Evolutionary conservation across 306 rosid genomes (phyloP).

Genomic region (Elaeagnus macrophylla): DNA sequence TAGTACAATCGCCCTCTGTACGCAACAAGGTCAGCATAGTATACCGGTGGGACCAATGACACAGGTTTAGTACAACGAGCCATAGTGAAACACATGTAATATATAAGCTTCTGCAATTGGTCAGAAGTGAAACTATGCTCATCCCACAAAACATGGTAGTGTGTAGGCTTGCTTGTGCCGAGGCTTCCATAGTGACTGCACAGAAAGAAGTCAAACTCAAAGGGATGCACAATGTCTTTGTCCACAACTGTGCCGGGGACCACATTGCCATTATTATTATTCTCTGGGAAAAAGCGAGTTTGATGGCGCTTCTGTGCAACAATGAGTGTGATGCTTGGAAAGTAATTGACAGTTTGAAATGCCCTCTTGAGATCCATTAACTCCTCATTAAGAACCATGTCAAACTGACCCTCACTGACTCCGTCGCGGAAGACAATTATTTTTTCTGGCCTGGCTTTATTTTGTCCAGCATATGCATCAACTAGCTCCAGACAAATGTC

Average conservation of each 20-base stretch:
- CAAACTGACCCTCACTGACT: slow-evolving; percentile 69
- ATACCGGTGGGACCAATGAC: slow-evolving; percentile 69
- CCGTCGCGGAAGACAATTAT: slow-evolving; percentile 71
- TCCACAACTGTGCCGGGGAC: slow-evolving; percentile 74
- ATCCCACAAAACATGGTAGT: slow-evolving; percentile 71
- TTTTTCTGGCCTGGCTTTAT: slow-evolving; percentile 40
- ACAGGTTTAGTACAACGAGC: slow-evolving; percentile 85
- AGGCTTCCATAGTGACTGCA: slow-evolving; percentile 65
- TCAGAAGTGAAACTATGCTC: slow-evolving; percentile 69
- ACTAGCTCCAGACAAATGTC: slow-evolving; percentile 58
- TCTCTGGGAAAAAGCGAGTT: slow-evolving; percentile 52
- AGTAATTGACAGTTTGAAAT: slow-evolving; percentile 23
- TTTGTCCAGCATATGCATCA: slow-evolving; percentile 29
- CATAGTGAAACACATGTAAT: slow-evolving; percentile 64
- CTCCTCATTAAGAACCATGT: slow-evolving; percentile 83
- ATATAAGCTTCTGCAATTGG: slow-evolving; percentile 56
- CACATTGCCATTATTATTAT: slow-evolving; percentile 38
- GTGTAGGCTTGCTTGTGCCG: slow-evolving; percentile 82
- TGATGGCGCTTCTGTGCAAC: slow-evolving; percentile 76
- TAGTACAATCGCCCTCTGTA: slow-evolving; percentile 65
- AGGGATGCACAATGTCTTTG: slow-evolving; percentile 48
- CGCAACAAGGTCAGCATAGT: slow-evolving; percentile 83
- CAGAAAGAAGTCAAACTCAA: slow-evolving; percentile 70
- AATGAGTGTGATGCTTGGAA: slow-evolving; percentile 53
- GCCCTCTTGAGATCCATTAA: slow-evolving; percentile 40